Conservation (phyloP, 768 basidiomycete species). For the Suillus sp. region DNA sequence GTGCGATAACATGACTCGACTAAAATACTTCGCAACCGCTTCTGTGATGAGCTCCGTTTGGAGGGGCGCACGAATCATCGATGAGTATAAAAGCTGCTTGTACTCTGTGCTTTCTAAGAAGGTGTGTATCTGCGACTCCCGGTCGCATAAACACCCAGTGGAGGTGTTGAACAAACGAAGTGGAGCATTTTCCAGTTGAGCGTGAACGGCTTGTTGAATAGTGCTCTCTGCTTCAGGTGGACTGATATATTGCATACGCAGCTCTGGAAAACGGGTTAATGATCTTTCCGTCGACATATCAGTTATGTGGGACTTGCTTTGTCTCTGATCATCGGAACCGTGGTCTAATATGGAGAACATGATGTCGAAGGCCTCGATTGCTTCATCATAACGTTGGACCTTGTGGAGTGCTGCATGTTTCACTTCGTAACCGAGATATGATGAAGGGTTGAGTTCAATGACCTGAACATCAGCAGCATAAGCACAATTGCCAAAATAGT, state of each 20-base stretch:
- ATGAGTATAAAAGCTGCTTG: neutral
- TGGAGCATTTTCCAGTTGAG: conserved; percentile 4
- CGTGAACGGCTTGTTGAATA: neutral
- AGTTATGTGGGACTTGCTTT: neutral
- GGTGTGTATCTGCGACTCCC: neutral
- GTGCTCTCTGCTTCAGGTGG: neutral
- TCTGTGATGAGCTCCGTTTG: neutral
- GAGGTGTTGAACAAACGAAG: conserved; percentile 7
- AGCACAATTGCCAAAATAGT: neutral
- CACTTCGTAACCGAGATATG: neutral
- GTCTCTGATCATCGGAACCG: neutral
- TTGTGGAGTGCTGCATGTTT: neutral
- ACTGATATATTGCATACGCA: neutral
- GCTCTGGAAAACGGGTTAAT: neutral
- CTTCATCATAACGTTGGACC: neutral
- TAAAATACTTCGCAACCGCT: neutral
- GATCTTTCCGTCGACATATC: neutral
- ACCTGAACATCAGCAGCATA: neutral
- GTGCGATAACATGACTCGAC: conserved; percentile 1
- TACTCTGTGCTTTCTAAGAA: conserved; percentile 1
- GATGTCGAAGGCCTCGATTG: neutral
- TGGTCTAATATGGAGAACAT: neutral
- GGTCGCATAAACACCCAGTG: neutral
- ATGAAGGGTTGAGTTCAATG: conserved; percentile 1
- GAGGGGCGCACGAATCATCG: neutral